phyloP scores from a whole-genome alignment of 768 basidiomycete species.

The Pilatotrama ljubarskyi region DNA sequence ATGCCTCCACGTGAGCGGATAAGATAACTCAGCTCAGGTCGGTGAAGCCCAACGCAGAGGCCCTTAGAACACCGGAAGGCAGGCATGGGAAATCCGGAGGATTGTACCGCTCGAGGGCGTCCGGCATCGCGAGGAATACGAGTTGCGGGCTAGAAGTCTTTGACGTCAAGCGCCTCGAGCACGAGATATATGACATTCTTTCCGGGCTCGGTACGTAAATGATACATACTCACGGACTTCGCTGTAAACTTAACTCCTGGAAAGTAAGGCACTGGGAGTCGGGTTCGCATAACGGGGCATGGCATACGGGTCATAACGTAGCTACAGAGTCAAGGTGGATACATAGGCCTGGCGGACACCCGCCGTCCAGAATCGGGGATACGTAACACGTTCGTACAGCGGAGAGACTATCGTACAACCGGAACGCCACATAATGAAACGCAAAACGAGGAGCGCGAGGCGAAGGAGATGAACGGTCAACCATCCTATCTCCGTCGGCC shows the following conservation, averaged over 20 bases:
- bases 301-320: slow-evolving; percentile 11
- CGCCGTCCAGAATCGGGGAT: not conserved
- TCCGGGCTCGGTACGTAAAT: slow-evolving; percentile 16
- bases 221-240: slow-evolving; percentile 12
- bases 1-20: slow-evolving; percentile 13
- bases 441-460: not conserved
- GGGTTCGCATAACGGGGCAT: not conserved
- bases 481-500: slow-evolving; percentile 10
- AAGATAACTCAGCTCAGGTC: slow-evolving; percentile 2
- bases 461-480: not conserved
- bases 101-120: slow-evolving; percentile 7
- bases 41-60: not conserved
- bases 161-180: slow-evolving; percentile 16
- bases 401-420: slow-evolving; percentile 12
- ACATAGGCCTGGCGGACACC: not conserved
- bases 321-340: not conserved
- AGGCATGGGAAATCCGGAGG: slow-evolving; percentile 5
- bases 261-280: slow-evolving; percentile 5
- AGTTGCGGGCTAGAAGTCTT: slow-evolving; percentile 8
- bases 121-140: not conserved
- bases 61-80: slow-evolving; percentile 16
- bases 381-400: slow-evolving; percentile 7
- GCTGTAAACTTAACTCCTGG: slow-evolving; percentile 2
- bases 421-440: slow-evolving; percentile 8
- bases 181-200: not conserved